Evolutionary conservation across 306 rosid species (phyloP).

Genomic region (Gillenia trifoliata): DNA sequence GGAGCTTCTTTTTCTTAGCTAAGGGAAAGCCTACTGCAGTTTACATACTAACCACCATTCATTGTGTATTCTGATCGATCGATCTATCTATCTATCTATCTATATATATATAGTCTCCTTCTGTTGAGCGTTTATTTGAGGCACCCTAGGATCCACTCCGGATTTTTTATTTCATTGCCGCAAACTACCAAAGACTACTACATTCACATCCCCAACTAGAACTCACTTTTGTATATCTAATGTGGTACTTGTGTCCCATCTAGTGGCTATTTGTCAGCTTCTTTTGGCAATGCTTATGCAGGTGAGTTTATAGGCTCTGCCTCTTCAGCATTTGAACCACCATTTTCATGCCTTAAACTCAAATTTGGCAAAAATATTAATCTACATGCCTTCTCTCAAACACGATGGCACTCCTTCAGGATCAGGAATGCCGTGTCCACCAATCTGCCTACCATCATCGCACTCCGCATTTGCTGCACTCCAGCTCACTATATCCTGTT

Average conservation of each 20-base stretch:
- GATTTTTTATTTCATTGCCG: not conserved
- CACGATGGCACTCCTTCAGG: constrained; percentile 54
- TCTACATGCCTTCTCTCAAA: too few relatives aligned
- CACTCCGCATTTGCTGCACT: constrained; percentile 38
- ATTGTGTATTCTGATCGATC: not conserved
- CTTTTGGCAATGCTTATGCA: constrained; percentile 34
- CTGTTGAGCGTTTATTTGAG: not conserved
- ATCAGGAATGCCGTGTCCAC: constrained; percentile 56
- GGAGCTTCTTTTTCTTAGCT: too few relatives aligned
- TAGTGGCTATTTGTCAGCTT: constrained; percentile 18
- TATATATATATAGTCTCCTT: not conserved
- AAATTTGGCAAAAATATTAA: too few relatives aligned
- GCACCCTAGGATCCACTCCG: too few relatives aligned
- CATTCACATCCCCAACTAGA: not conserved
- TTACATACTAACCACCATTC: too few relatives aligned
- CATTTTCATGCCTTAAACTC: constrained; percentile 76
- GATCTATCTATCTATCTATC: too few relatives aligned
- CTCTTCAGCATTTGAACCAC: constrained; percentile 84
- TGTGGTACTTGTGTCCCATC: not conserved
- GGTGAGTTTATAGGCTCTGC: constrained; percentile 48
- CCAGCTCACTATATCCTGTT: constrained; percentile 79
- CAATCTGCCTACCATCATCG: constrained; percentile 32
- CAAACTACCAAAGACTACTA: not conserved
- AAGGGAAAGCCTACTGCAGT: too few relatives aligned
- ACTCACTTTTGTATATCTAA: not conserved